These are phyloP conservation scores for Vinca minor DNA, from an alignment of 257 asterid species.

Conservation along the genomic window DNA sequence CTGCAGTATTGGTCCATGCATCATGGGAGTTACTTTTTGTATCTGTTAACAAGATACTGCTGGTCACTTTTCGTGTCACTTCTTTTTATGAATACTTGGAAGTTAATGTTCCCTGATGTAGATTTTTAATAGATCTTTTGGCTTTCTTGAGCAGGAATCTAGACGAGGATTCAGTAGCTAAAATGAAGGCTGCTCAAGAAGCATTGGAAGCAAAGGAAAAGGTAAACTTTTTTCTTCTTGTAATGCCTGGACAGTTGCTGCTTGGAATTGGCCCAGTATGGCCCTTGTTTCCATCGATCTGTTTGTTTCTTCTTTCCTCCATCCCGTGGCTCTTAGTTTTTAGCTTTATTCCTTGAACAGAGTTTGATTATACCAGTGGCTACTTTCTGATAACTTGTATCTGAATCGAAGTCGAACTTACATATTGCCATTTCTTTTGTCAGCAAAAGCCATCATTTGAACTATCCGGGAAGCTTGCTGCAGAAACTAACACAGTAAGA, in stretches of 20 bases:
- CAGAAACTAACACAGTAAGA: conserved; percentile 84
- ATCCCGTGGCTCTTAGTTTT: neutral
- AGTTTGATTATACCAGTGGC: neutral
- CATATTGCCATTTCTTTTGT: conserved; percentile 20
- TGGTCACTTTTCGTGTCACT: neutral
- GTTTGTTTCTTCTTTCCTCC: neutral
- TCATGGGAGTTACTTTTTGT: neutral
- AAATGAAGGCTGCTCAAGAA: conserved; percentile 79
- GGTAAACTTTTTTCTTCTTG: conserved; percentile 19
- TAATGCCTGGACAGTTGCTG: neutral
- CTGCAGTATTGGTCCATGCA: neutral
- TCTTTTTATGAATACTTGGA: neutral
- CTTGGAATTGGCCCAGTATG: neutral
- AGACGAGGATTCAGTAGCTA: conserved; percentile 60
- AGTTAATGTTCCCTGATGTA: neutral
- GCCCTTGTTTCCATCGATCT: neutral
- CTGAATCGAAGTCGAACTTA: conserved; percentile 5
- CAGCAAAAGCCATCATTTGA: conserved; percentile 97
- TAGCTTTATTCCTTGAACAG: neutral
- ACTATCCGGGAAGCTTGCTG: conserved; percentile 98
- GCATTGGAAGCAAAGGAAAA: conserved; percentile 72
- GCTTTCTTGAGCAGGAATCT: conserved; percentile 46
- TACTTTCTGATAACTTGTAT: conserved; percentile 1
- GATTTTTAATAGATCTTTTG: neutral
- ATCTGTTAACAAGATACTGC: neutral